Evolutionary conservation across 2,329 filamentous ascomycete genomes (phyloP), one percentile per base, ranked within the genome.

Genomic region (Clonostachys rosea): DNA sequence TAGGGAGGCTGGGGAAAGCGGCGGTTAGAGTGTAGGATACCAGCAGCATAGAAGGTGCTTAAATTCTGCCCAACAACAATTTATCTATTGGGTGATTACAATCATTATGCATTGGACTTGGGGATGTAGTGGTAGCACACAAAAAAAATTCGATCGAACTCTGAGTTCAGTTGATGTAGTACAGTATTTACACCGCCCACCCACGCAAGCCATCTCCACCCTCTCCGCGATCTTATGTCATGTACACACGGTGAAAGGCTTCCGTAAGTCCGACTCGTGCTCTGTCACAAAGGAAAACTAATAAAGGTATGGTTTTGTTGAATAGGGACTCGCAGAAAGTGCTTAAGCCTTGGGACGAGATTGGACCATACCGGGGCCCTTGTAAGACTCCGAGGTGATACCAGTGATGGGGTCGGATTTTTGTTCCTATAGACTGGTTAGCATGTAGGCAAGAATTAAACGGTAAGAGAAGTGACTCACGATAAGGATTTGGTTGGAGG

Each of bases 401-500:
- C 91, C 91, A 53, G 87, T 90, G 68, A 96, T 81, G 52, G 91
- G 91, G 67, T 96, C 91, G 65, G 89, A 78, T 63, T 86, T 87
- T 83, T 95, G 88, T 65, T 76, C 76, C 89, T 95, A 67, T 66
- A 51, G 36, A n/a, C 30, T 18, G 18, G 53, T 57, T 49, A 60
- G 55, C 40, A 41, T 10, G 10, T 17, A 16, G 9, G 9, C 8
- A 36, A 14, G 13, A 13, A 5, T 39, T 40, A 12, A 9, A 14
- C 20, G 8, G 37, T 39, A 40, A 24, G 12, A 17, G 43, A 45
- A 10, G 34, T 39, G 40, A 73, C 83, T 61, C 75, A 95, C 92
- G 82, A 84, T 91, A 69, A 96, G 79, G 71, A 88, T 94, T 77
- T 96, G 94, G 73, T 99, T 96, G 58, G 86, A 81, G 59, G 87